These are phyloP conservation scores for Tricholomella constricta DNA, from an alignment of 768 basidiomycete species.

Conservation along the genomic window DNA sequence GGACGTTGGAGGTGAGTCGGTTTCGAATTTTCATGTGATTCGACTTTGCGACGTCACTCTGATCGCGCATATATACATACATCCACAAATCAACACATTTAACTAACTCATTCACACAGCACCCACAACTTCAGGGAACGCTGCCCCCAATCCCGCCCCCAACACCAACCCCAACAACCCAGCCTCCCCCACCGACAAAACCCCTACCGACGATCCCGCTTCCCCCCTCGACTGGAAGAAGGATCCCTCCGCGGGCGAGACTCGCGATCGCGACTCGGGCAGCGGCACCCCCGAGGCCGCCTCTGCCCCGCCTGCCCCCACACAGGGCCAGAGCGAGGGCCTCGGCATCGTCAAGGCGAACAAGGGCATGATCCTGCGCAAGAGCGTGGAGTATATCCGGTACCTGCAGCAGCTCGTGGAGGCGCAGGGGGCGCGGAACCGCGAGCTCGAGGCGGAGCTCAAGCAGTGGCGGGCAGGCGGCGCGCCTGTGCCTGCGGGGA, in stretches of 20 bases:
- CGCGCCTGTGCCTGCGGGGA: not conserved
- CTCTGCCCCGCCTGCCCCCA: not conserved
- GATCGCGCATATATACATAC: too few species aligned
- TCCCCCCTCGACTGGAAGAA: slow-evolving; percentile 18
- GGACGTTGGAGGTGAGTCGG: slow-evolving; percentile 39
- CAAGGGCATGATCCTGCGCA: slow-evolving; percentile 91
- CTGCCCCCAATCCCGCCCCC: too few species aligned
- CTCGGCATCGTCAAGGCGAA: slow-evolving; percentile 79
- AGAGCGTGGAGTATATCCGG: slow-evolving; percentile 78
- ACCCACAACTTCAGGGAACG: too few species aligned
- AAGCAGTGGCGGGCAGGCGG: slow-evolving; percentile 39
- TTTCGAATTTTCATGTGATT: not conserved
- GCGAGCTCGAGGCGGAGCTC: slow-evolving; percentile 77
- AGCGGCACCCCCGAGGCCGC: slow-evolving; percentile 8
- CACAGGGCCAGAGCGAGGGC: slow-evolving; percentile 21
- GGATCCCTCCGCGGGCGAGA: not conserved
- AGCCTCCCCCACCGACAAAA: slow-evolving; percentile 1
- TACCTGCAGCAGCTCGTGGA: slow-evolving; percentile 87
- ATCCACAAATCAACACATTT: too few species aligned
- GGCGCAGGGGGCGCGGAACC: slow-evolving; percentile 75
- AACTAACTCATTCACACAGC: too few species aligned
- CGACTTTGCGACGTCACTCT: too few species aligned
- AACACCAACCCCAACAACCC: not conserved
- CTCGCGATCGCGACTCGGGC: slow-evolving; percentile 12
- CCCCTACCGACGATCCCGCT: slow-evolving; percentile 13